Evolutionary conservation across 2,329 filamentous ascomycete genomes (phyloP).

Genomic region (Fusarium pilosicola): DNA sequence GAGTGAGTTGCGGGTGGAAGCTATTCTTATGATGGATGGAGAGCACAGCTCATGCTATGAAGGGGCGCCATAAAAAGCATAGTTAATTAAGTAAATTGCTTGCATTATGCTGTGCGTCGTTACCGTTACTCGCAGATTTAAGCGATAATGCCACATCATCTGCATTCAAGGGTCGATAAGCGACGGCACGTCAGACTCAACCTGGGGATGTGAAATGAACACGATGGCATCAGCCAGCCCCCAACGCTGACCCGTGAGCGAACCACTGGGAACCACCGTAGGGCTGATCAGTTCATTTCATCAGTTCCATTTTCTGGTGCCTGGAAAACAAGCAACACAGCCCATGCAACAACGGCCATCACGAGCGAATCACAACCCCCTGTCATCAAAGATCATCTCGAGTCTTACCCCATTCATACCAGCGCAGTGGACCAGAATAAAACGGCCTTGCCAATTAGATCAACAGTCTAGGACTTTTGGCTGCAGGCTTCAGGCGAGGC

Average conservation of each 20-base stretch:
- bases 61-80: too few relatives aligned
- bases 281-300: constrained; percentile 33
- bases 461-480: constrained; percentile 1
- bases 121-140: not conserved
- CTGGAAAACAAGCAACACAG: constrained; percentile 40
- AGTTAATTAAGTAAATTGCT: rapidly evolving
- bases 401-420: constrained; percentile 12
- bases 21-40: rapidly evolving
- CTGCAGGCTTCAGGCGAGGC: constrained; percentile 29
- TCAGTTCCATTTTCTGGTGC: constrained; percentile 32
- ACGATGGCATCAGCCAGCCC: not conserved
- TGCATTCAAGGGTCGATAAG: not conserved
- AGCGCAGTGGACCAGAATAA: constrained; percentile 20
- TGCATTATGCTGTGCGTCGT: not conserved
- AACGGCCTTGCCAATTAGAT: constrained; percentile 13
- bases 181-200: not conserved
- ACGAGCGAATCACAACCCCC: constrained; percentile 44
- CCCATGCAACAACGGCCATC: constrained; percentile 46
- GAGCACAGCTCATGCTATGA: not conserved
- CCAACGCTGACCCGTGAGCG: not conserved
- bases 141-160: not conserved
- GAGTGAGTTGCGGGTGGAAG: not conserved
- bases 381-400: constrained; percentile 12
- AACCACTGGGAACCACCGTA: constrained; percentile 24
- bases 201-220: not conserved